phyloP scores from a whole-genome alignment of 176 grass and related monocot genomes.

The Chloris gayana region DNA sequence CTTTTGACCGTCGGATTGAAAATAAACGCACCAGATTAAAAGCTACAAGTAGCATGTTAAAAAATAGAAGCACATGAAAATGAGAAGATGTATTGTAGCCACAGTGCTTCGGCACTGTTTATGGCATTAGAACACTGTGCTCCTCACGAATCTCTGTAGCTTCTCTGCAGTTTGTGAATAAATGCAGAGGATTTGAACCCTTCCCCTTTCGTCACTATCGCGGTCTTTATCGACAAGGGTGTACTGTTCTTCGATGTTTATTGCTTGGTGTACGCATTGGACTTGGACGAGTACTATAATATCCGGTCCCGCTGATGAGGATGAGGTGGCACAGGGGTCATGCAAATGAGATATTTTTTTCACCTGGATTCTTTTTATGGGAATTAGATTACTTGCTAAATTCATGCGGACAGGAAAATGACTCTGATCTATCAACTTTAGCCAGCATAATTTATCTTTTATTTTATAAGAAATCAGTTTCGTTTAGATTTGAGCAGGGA shows the following conservation, averaged over 20 bases:
- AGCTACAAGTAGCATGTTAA: too few relatives aligned
- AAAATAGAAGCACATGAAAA: too few relatives aligned
- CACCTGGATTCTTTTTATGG: neutral
- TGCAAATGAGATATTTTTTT: neutral
- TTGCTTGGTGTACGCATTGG: slow-evolving; percentile 15
- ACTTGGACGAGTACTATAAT: slow-evolving; percentile 1
- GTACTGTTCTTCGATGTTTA: slow-evolving; percentile 8
- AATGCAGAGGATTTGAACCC: too few relatives aligned
- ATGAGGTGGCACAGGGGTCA: neutral
- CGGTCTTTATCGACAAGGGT: neutral
- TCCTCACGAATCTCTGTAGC: too few relatives aligned
- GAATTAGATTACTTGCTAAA: neutral
- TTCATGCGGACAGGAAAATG: neutral
- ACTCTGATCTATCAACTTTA: neutral
- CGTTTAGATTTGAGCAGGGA: neutral
- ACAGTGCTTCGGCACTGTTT: too few relatives aligned
- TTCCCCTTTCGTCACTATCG: slow-evolving; percentile 15
- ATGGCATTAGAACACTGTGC: too few relatives aligned
- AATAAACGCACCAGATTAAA: too few relatives aligned
- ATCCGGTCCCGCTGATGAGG: too few relatives aligned
- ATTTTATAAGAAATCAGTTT: neutral
- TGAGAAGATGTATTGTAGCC: too few relatives aligned
- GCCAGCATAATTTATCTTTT: neutral
- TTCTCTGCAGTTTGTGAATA: too few relatives aligned
- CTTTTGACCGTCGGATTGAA: too few relatives aligned